phyloP scores from a whole-genome alignment of 768 basidiomycete species.

The Serpula lacrymans region DNA sequence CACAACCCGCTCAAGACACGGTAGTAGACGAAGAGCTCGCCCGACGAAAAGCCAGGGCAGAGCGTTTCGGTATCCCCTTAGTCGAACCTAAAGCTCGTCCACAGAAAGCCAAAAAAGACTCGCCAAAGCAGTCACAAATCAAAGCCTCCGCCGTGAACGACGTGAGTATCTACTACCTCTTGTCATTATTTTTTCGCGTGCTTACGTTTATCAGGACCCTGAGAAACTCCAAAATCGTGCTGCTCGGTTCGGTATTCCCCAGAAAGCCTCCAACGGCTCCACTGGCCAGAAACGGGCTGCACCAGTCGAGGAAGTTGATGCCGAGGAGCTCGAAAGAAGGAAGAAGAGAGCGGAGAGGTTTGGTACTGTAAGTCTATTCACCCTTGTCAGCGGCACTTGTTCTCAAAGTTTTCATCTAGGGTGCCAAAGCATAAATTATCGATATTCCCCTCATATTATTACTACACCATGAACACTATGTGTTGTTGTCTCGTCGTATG shows the following conservation, averaged over 20 bases:
- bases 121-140: slow-evolving; percentile 18
- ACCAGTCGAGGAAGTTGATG: slow-evolving; percentile 43
- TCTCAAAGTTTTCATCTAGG: too few relatives aligned
- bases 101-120: slow-evolving; percentile 15
- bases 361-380: too few relatives aligned
- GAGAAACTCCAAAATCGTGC: slow-evolving; percentile 52
- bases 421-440: too few relatives aligned
- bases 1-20: slow-evolving; percentile 1
- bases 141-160: slow-evolving; percentile 11
- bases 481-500: too few relatives aligned
- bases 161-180: slow-evolving; percentile 19
- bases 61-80: slow-evolving; percentile 67
- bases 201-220: slow-evolving; percentile 34
- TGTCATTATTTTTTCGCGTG: neutral
- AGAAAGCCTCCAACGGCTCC: slow-evolving; percentile 26
- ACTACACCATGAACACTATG: too few relatives aligned
- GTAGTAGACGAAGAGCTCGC: slow-evolving; percentile 47
- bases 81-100: slow-evolving; percentile 39
- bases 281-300: slow-evolving; percentile 29
- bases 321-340: slow-evolving; percentile 56
- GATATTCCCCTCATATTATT: too few relatives aligned
- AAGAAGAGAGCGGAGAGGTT: slow-evolving; percentile 67
- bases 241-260: slow-evolving; percentile 49
- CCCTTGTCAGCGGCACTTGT: too few relatives aligned
- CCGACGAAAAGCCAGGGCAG: slow-evolving; percentile 59